Base-by-base conservation (phyloP, 2,329 filamentous ascomycete species). In the Rutstroemia sp. region DNA sequence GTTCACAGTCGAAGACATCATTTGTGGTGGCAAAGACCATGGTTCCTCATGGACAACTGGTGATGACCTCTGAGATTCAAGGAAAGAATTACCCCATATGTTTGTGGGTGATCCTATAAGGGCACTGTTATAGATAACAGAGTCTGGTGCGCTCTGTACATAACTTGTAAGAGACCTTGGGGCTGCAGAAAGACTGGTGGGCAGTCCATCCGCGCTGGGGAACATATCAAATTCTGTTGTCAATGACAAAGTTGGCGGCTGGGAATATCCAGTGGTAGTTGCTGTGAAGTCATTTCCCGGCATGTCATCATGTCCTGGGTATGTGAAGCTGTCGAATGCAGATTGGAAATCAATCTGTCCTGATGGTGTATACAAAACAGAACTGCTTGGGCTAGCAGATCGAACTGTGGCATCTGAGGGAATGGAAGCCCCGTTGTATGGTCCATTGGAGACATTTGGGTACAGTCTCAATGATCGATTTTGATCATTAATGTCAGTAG, bases 361-460 rank as follows among this genome's bases (percentile, higher is more conserved):
- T 25, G 62, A 64, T 27, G 65, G 62, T 48, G 65, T 64, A 57
- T 62, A 68, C 47, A 68, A 54, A 60, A 58, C 61, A 59, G 61
- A 53, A 57, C 61, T 60, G 14, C 62, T 60, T 56, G 67, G 66
- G 53, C 66, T 68, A 54, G 55, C 63, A 59, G 66, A 70, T 58
- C 66, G 67, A 54, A 60, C 63, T 59, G 63, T 65, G 51, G 58
- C 54, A 64, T 69, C 67, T 62, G 67, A 67, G 53, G 62, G 62
- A 55, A 62, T 62, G 57, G 67, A 67, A 53, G 67, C 64, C 52
- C 67, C 64, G 62, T 67, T 61, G 64, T 63, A 68, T 54, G 65
- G 61, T 54, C 63, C 60, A 50, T 68, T 64, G 45, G 65, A 64
- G 25, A 61, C 56, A 59, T 56, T 61, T 48, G 61, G 58, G 44